A percentile compares a stretch with the other conserved stretches of the same genome.
Evolutionary conservation across 1,139 yeast genomes (phyloP).

Genomic region (Blastobotrys ciferrii): DNA sequence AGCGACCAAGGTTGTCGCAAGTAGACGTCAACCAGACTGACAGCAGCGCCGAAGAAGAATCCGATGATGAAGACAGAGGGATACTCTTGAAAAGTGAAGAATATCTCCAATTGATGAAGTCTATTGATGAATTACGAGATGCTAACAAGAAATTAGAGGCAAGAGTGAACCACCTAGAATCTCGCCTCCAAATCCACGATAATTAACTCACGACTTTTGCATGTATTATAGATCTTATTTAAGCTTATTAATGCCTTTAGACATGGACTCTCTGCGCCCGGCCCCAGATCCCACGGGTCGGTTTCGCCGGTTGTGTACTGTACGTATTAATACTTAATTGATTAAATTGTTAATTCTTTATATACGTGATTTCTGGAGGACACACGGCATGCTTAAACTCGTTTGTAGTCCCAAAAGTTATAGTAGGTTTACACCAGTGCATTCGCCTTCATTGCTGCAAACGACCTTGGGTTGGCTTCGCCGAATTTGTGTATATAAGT

Average conservation of each 20-base stretch:
- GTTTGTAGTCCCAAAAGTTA: too few relatives aligned
- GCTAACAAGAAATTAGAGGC: conserved; percentile 1
- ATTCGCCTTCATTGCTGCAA: too few relatives aligned
- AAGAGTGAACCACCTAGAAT: conserved; percentile 1
- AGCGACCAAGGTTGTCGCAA: conserved; percentile 4
- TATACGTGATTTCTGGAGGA: too few relatives aligned
- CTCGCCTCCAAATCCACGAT: neutral
- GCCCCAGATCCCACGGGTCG: too few relatives aligned
- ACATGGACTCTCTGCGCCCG: too few relatives aligned
- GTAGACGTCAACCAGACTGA: neutral
- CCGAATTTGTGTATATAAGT: too few relatives aligned
- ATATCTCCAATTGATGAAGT: neutral
- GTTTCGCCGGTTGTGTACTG: too few relatives aligned
- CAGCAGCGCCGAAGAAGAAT: neutral
- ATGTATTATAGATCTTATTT: neutral
- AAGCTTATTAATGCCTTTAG: neutral
- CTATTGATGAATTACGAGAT: neutral
- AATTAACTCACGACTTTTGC: neutral
- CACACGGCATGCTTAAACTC: too few relatives aligned
- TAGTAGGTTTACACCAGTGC: too few relatives aligned
- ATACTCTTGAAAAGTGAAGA: neutral
- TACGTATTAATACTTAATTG: too few relatives aligned
- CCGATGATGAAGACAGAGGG: neutral
- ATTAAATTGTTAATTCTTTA: too few relatives aligned
- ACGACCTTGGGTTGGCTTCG: too few relatives aligned